Evolutionary conservation across 2,329 filamentous ascomycete genomes (phyloP).

Genomic region (Penicillium glabrum): DNA sequence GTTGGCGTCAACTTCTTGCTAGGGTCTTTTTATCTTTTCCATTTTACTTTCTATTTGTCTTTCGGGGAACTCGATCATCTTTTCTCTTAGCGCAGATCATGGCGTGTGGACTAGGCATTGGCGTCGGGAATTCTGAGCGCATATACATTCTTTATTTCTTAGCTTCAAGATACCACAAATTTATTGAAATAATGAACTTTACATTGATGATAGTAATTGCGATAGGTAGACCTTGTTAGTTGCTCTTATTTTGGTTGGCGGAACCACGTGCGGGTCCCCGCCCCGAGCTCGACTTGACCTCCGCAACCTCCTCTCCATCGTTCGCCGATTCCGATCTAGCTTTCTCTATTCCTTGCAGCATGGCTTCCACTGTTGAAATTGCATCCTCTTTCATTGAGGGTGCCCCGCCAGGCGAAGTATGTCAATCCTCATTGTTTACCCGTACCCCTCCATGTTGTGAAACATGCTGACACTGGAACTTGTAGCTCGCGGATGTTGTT

Average conservation of each 20-base stretch:
- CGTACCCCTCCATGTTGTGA: conserved; percentile 1
- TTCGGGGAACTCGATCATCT: not conserved
- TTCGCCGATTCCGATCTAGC: not conserved
- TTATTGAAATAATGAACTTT: not conserved
- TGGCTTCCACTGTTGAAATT: conserved; percentile 56
- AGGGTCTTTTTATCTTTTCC: not conserved
- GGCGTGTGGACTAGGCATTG: conserved; percentile 10
- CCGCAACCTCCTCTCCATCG: conserved; percentile 10
- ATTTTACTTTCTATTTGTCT: not conserved
- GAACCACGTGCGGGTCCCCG: conserved; percentile 24
- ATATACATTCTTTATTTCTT: conserved; percentile 3
- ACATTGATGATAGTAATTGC: not conserved
- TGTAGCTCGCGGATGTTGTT: conserved; percentile 82
- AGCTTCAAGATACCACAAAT: conserved; percentile 11
- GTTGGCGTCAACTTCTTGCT: not conserved
- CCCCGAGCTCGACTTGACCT: conserved; percentile 19
- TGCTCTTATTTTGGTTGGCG: not conserved
- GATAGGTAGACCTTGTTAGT: not conserved
- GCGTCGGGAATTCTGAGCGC: conserved; percentile 8
- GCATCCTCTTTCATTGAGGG: conserved; percentile 88
- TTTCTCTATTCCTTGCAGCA: conserved; percentile 17
- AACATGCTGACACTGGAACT: conserved; percentile 23
- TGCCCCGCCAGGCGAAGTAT: conserved; percentile 93
- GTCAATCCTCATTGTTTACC: conserved; percentile 1
- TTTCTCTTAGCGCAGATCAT: not conserved